phyloP scores from a whole-genome alignment of 2,329 filamentous ascomycete genomes.

The Penicillium sp. region DNA sequence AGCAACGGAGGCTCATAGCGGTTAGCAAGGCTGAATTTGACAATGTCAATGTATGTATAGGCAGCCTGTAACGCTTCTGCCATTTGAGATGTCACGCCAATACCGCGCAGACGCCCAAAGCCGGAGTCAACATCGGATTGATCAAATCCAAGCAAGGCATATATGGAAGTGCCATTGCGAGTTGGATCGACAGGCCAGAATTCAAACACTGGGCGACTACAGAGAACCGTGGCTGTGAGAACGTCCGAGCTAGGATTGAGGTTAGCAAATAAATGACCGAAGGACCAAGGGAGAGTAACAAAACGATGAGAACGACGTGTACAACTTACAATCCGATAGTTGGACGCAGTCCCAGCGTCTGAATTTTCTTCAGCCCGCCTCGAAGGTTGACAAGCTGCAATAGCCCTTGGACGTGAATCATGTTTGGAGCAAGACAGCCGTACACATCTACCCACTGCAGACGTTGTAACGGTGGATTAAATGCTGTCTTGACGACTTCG shows the following conservation, averaged over 20 bases:
- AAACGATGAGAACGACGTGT: background rate
- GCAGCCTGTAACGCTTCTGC: slow-evolving; percentile 30
- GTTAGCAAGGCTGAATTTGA: slow-evolving; percentile 21
- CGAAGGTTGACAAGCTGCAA: slow-evolving; percentile 33
- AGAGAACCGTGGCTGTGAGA: slow-evolving; percentile 22
- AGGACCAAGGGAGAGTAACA: no score
- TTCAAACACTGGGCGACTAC: slow-evolving; percentile 20
- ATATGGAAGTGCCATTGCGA: slow-evolving; percentile 18
- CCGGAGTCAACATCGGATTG: slow-evolving; percentile 23
- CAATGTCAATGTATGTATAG: slow-evolving; percentile 27
- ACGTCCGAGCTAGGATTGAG: slow-evolving; percentile 29
- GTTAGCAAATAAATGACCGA: no score
- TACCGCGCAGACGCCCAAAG: slow-evolving; percentile 19
- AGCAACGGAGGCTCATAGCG: slow-evolving; percentile 23
- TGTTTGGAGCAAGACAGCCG: slow-evolving; percentile 30
- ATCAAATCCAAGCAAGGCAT: slow-evolving; percentile 25
- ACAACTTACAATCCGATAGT: slow-evolving; percentile 36
- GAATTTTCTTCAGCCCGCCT: slow-evolving; percentile 35
- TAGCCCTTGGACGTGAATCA: slow-evolving; percentile 33
- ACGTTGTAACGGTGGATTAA: slow-evolving; percentile 31
- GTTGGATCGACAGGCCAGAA: slow-evolving; percentile 24
- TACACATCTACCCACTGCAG: slow-evolving; percentile 38
- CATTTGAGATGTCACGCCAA: slow-evolving; percentile 28
- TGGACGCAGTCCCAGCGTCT: slow-evolving; percentile 33
- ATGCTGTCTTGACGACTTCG: slow-evolving; percentile 21